A percentile compares a stretch with the other conserved stretches of the same genome.
These are phyloP conservation scores for Phytophthora citricola DNA, from an alignment of 352 stramenopile genomes.

Conservation along the genomic window DNA sequence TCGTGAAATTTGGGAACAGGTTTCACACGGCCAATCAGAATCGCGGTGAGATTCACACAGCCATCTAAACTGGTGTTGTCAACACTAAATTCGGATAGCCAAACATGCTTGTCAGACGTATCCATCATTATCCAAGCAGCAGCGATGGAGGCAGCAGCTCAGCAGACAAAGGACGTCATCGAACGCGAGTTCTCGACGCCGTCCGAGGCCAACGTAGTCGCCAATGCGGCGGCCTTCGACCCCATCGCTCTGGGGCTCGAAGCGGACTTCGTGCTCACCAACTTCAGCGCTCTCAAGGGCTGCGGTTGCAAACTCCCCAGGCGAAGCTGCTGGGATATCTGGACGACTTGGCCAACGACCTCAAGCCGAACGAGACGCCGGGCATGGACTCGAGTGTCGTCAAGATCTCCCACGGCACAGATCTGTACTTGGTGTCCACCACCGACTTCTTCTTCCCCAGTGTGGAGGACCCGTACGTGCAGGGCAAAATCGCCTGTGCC, in stretches of 20 bases:
- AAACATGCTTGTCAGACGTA: constrained; percentile 11
- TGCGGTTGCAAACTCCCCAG: constrained; percentile 97
- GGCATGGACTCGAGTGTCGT: constrained; percentile 92
- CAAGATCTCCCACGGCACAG: constrained; percentile 82
- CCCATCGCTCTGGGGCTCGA: constrained; percentile 69
- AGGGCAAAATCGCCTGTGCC: constrained; percentile 93
- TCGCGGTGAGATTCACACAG: too few relatives aligned
- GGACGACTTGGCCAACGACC: constrained; percentile 85
- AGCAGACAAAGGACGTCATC: constrained; percentile 71
- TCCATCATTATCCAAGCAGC: constrained; percentile 56
- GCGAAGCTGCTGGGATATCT: constrained; percentile 94
- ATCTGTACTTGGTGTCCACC: constrained; percentile 92
- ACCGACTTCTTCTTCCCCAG: constrained; percentile 97
- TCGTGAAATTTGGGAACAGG: too few relatives aligned
- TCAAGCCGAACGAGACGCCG: constrained; percentile 92
- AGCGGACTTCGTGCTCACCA: constrained; percentile 80
- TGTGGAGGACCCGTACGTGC: constrained; percentile 94
- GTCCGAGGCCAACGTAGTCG: background rate
- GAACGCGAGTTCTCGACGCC: constrained; percentile 53
- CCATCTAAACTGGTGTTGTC: background rate
- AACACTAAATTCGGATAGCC: background rate
- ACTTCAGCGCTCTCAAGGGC: constrained; percentile 93
- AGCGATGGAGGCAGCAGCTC: constrained; percentile 53
- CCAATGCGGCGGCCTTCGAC: constrained; percentile 46
- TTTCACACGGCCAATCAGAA: too few relatives aligned